Evolutionary conservation across 768 basidiomycete genomes (phyloP).

Genomic region (Kockovaella imperatae): DNA sequence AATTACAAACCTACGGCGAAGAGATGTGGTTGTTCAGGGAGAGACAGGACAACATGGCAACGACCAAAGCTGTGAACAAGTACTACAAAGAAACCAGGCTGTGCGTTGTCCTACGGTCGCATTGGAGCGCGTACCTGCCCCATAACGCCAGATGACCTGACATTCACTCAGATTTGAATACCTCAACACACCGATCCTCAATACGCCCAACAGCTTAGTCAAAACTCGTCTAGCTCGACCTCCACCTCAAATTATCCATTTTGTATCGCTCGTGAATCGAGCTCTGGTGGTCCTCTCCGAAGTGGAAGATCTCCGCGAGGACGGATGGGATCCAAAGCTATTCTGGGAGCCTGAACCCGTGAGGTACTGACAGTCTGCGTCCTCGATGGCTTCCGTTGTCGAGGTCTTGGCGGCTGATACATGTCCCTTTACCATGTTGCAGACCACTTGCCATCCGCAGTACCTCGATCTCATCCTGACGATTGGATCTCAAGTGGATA

Average conservation of each 20-base stretch:
- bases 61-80: constrained; percentile 21
- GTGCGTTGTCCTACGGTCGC: constrained; percentile 6
- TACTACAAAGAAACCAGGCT: constrained; percentile 14
- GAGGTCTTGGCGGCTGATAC: constrained; percentile 4
- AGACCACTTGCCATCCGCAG: neutral
- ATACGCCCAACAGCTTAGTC: constrained; percentile 13
- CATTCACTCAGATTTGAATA: constrained; percentile 26
- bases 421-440: too few relatives aligned
- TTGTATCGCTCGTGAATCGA: constrained; percentile 19
- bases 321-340: constrained; percentile 18
- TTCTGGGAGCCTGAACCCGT: constrained; percentile 28
- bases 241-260: constrained; percentile 15
- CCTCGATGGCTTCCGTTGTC: neutral
- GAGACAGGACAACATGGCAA: constrained; percentile 18
- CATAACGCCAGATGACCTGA: too few relatives aligned
- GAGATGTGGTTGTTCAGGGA: constrained; percentile 22
- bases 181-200: constrained; percentile 13
- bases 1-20: constrained; percentile 12
- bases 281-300: constrained; percentile 12
- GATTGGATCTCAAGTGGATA: constrained; percentile 8
- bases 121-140: too few relatives aligned
- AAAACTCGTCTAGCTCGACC: constrained; percentile 8
- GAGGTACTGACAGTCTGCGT: neutral
- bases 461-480: constrained; percentile 6
- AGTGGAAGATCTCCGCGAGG: constrained; percentile 1